Evolutionary conservation across 371 early-diverging fungal genomes (phyloP).

Genomic region (Syncephalastrum monosporum): DNA sequence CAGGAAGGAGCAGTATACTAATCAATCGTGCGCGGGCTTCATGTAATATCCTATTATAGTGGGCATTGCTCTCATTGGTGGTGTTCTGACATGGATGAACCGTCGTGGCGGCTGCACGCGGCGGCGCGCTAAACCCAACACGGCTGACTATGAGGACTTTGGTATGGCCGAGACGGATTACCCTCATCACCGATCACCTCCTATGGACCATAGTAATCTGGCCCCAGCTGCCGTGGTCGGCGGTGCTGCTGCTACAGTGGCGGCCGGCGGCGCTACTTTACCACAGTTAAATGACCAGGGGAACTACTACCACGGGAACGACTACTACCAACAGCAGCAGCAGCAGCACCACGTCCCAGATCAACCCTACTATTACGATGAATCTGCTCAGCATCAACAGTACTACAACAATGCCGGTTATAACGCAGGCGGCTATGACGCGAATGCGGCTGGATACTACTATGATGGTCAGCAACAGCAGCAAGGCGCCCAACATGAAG

Average conservation of each 20-base stretch:
- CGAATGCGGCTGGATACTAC: constrained; percentile 9
- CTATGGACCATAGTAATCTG: constrained; percentile 14
- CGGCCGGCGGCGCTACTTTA: constrained; percentile 4
- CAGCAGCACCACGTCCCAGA: constrained; percentile 9
- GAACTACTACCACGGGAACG: constrained; percentile 17
- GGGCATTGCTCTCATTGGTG: constrained; percentile 39
- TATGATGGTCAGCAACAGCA: constrained; percentile 6
- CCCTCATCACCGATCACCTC: constrained; percentile 28
- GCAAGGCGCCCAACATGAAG: background rate
- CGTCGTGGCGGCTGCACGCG: constrained; percentile 38
- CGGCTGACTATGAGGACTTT: constrained; percentile 42
- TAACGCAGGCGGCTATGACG: constrained; percentile 12
- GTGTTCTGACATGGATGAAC: constrained; percentile 33
- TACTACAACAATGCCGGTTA: constrained; percentile 16
- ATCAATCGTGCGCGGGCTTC: background rate
- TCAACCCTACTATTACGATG: background rate
- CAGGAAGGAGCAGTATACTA: background rate
- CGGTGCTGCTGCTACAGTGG: constrained; percentile 7
- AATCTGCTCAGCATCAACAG: constrained; percentile 6
- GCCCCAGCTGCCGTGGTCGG: constrained; percentile 7
- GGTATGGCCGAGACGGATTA: constrained; percentile 45
- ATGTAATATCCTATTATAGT: constrained; percentile 16
- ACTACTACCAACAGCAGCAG: constrained; percentile 14
- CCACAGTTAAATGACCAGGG: constrained; percentile 20
- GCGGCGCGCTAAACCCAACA: constrained; percentile 19